Evolutionary conservation across 2,329 filamentous ascomycete genomes (phyloP).

Genomic region (Tolypocladium sp.): DNA sequence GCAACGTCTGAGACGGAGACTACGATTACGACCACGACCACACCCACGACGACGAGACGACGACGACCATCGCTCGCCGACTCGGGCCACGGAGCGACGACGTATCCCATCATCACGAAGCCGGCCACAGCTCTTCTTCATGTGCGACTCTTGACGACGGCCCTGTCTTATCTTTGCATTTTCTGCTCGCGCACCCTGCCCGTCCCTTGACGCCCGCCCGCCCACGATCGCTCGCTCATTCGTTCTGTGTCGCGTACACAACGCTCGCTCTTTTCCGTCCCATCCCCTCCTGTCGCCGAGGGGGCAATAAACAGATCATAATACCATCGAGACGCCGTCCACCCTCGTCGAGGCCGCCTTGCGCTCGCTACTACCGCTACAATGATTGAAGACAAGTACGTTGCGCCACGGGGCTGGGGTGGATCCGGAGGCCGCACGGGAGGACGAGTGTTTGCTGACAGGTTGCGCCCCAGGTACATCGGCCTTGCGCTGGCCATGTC

Average conservation of each 20-base stretch:
- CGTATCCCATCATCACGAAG: neutral
- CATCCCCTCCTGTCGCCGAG: neutral
- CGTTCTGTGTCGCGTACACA: neutral
- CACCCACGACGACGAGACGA: neutral
- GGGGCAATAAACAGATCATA: neutral
- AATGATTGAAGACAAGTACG: constrained; percentile 31
- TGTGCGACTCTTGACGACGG: neutral
- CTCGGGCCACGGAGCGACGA: neutral
- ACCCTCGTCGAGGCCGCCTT: constrained; percentile 9
- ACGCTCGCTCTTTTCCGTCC: neutral
- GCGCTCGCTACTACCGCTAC: constrained; percentile 5
- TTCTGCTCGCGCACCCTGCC: neutral
- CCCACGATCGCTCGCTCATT: neutral
- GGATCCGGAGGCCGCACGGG: neutral
- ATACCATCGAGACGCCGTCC: constrained; percentile 5
- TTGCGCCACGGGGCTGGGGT: constrained; percentile 2
- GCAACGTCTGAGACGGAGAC: neutral
- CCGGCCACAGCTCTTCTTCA: neutral
- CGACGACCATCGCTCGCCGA: neutral
- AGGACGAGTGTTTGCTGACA: constrained; percentile 7
- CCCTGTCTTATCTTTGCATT: neutral
- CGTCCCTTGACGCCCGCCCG: neutral
- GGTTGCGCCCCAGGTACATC: constrained; percentile 50
- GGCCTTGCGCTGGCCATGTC: constrained; percentile 66
- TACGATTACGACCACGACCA: neutral